A percentile compares a stretch with the other conserved stretches of the same genome.
Evolutionary conservation across 108 stramenopile genomes (phyloP).

Genomic region (Poteriospumella lacustris): DNA sequence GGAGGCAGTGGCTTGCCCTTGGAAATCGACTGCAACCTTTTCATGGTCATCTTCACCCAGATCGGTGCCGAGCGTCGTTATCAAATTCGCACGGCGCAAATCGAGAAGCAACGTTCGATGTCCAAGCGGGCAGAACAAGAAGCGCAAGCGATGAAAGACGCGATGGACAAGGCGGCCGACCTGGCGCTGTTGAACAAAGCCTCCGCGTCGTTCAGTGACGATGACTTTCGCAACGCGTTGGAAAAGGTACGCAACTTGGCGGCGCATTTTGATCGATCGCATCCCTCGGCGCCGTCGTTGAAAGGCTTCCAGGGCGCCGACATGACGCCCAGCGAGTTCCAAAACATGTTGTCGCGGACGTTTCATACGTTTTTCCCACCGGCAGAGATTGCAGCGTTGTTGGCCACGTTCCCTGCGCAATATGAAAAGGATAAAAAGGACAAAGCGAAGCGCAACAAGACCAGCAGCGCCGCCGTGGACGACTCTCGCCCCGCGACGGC

Average conservation of each 20-base stretch:
- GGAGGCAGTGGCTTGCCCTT: too few relatives aligned
- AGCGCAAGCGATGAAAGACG: background rate
- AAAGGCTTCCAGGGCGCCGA: slow-evolving; percentile 10
- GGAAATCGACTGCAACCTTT: background rate
- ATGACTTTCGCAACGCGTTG: background rate
- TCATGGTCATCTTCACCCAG: slow-evolving; percentile 17
- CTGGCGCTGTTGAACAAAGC: too few relatives aligned
- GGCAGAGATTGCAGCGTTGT: background rate
- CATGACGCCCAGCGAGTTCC: slow-evolving; percentile 6
- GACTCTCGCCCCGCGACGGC: background rate
- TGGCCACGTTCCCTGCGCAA: background rate
- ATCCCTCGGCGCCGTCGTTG: slow-evolving; percentile 13
- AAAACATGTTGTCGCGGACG: slow-evolving; percentile 18
- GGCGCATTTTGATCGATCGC: slow-evolving; percentile 11
- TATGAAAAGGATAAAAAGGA: background rate
- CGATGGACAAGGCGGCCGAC: background rate
- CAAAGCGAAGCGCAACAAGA: too few relatives aligned
- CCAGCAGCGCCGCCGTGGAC: too few relatives aligned
- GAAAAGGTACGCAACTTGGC: background rate
- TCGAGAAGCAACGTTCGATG: slow-evolving; percentile 12
- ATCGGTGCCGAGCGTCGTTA: background rate
- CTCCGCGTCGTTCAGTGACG: background rate
- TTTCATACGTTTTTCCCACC: background rate
- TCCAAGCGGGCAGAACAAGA: background rate
- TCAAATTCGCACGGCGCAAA: background rate